phyloP scores from a whole-genome alignment of 768 basidiomycete genomes.

The Lactarius sanguifluus region DNA sequence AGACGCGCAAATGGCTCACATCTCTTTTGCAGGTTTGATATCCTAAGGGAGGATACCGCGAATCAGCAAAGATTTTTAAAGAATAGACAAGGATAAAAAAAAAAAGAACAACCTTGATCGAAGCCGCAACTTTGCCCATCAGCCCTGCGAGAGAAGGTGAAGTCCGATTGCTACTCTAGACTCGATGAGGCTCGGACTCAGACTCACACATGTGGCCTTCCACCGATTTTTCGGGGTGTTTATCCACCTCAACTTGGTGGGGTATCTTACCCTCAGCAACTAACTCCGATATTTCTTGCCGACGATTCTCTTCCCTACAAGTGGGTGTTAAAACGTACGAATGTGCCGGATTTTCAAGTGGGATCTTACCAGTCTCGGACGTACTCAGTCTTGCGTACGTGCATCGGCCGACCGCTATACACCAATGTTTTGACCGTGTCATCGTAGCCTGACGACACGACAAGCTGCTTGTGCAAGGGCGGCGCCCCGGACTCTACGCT shows the following conservation, averaged over 20 bases:
- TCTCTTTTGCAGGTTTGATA: conserved; percentile 81
- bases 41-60: conserved; percentile 43
- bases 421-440: conserved; percentile 70
- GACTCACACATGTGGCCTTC: conserved; percentile 59
- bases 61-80: conserved; percentile 10
- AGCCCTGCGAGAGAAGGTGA: conserved; percentile 48
- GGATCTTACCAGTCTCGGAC: conserved; percentile 62
- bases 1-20: conserved; percentile 48
- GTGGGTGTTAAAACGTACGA: not conserved
- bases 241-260: conserved; percentile 68
- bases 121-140: conserved; percentile 77
- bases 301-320: conserved; percentile 59
- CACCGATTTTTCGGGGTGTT: conserved; percentile 63
- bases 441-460: conserved; percentile 71
- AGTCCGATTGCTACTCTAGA: not conserved
- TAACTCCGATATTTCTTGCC: conserved; percentile 57
- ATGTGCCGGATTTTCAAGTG: conserved; percentile 16
- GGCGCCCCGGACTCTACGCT: conserved; percentile 80
- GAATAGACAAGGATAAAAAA: not conserved
- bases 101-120: conserved; percentile 47
- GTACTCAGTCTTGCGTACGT: conserved; percentile 79
- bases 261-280: conserved; percentile 68
- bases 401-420: conserved; percentile 78
- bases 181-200: not conserved
- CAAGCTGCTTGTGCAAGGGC: conserved; percentile 64